phyloP scores from a whole-genome alignment of 768 basidiomycete genomes.

The Suillus luteus region DNA sequence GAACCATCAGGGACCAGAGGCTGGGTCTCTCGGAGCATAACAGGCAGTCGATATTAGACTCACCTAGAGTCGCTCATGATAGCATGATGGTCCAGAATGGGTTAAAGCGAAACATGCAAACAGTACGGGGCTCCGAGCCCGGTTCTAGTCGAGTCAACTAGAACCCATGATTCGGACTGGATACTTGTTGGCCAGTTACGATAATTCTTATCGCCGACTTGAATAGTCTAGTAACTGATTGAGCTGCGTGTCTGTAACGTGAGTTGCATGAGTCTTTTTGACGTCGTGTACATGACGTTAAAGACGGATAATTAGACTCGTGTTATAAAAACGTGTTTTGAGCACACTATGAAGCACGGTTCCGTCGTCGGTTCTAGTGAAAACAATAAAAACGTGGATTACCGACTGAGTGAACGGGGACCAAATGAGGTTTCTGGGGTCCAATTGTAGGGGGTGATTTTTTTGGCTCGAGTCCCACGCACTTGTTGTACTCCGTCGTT shows the following conservation, averaged over 20 bases:
- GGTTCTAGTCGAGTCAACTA: too few species aligned
- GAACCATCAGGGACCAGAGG: neutral
- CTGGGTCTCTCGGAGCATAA: neutral
- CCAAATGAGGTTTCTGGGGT: conserved; percentile 27
- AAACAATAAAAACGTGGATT: neutral
- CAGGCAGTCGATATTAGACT: neutral
- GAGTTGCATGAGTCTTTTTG: neutral
- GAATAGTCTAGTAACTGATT: neutral
- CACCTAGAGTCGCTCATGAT: neutral
- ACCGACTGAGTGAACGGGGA: conserved; percentile 20
- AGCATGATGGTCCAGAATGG: neutral
- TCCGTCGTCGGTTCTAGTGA: conserved; percentile 1
- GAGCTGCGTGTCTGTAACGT: neutral
- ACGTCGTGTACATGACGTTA: neutral
- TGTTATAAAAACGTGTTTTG: neutral
- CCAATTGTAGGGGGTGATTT: conserved; percentile 30
- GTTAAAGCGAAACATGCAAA: neutral
- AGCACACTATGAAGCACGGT: neutral
- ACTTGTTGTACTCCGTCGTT: conserved; percentile 36
- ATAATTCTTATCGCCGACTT: neutral
- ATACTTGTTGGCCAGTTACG: neutral
- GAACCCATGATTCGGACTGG: neutral
- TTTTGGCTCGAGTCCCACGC: conserved; percentile 36
- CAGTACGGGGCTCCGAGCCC: neutral
- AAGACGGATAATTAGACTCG: neutral